Conservation (phyloP, 2,329 filamentous ascomycete genomes). For the Tolypocladium album region DNA sequence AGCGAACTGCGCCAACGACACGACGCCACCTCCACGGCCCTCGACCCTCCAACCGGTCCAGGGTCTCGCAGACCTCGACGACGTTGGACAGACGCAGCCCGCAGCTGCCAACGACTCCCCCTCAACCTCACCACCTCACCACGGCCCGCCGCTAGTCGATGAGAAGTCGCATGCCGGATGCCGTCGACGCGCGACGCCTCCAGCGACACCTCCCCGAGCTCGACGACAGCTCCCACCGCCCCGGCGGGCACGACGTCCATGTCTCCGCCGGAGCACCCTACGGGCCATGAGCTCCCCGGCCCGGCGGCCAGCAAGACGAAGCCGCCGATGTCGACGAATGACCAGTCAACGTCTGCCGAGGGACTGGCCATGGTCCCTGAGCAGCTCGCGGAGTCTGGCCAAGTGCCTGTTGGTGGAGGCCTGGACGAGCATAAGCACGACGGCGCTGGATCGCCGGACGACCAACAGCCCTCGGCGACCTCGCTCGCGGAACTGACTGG, state of each 20-base stretch:
- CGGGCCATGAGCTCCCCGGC: conserved; percentile 11
- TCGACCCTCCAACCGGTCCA: background rate
- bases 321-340: background rate
- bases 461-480: background rate
- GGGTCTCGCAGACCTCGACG: background rate
- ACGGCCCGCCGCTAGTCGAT: background rate
- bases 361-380: background rate
- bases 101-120: background rate
- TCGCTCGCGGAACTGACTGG: background rate
- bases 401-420: background rate
- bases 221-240: background rate
- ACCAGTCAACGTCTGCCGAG: background rate
- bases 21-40: background rate
- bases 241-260: conserved; percentile 15
- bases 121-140: background rate
- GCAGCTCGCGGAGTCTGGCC: background rate
- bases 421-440: background rate
- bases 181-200: background rate
- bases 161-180: background rate
- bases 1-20: background rate
- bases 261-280: conserved; percentile 22
- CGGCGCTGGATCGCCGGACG: background rate
- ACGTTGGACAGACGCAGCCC: background rate
- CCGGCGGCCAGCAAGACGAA: background rate
- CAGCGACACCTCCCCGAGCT: background rate